Conservation (phyloP, 2,329 filamentous ascomycete species). For the Neonectria punicea region DNA sequence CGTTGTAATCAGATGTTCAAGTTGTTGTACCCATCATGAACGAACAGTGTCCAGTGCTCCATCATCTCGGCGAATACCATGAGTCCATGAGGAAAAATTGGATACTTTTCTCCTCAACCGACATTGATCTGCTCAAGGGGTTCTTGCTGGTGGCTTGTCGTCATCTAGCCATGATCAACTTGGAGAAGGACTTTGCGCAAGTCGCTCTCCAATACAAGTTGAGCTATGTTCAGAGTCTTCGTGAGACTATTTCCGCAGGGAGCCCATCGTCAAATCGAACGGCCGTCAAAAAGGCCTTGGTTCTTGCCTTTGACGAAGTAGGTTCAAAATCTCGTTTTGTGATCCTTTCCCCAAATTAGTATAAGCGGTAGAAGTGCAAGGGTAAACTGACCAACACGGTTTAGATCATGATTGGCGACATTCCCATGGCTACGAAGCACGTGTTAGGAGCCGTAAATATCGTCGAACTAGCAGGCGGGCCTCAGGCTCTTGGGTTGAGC, state of each 20-base stretch:
- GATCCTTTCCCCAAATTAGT: too few relatives aligned
- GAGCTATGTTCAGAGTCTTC: slow-evolving; percentile 14
- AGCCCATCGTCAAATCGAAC: not conserved
- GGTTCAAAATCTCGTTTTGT: not conserved
- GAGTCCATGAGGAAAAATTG: slow-evolving; percentile 16
- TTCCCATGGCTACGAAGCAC: slow-evolving; percentile 21
- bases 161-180: slow-evolving; percentile 8
- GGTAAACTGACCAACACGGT: not conserved
- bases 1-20: slow-evolving; percentile 1
- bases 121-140: slow-evolving; percentile 22
- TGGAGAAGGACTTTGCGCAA: slow-evolving; percentile 7
- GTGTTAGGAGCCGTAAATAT: slow-evolving; percentile 19
- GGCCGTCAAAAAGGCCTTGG: slow-evolving; percentile 21
- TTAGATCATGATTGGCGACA: slow-evolving; percentile 24
- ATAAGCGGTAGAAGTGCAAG: rapidly evolving
- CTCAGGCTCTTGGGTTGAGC: slow-evolving; percentile 15
- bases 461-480: slow-evolving; percentile 12
- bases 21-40: slow-evolving; percentile 22
- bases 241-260: not conserved
- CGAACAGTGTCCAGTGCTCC: slow-evolving; percentile 20
- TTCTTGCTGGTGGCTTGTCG: slow-evolving; percentile 27
- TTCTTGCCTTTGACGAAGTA: slow-evolving; percentile 28
- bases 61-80: slow-evolving; percentile 4
- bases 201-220: slow-evolving; percentile 29
- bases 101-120: slow-evolving; percentile 21